phyloP scores from a whole-genome alignment of 2,329 filamentous ascomycete species.

The Dothideomycetidae sp. region DNA sequence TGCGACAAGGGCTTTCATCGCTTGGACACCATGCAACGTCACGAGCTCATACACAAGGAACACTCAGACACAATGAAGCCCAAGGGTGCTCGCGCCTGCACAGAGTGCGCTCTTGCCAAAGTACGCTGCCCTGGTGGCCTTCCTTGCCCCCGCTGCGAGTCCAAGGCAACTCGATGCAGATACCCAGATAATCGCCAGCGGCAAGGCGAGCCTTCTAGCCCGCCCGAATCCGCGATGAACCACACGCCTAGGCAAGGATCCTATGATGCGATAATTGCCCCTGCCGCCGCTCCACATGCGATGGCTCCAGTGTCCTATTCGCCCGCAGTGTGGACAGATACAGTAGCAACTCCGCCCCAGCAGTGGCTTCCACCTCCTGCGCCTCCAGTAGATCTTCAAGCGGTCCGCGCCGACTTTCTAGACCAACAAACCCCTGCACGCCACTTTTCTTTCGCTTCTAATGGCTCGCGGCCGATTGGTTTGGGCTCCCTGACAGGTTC shows the following conservation, averaged over 20 bases:
- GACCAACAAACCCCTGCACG: not conserved
- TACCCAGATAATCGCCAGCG: slow-evolving; percentile 14
- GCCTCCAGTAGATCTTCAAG: slow-evolving; percentile 5
- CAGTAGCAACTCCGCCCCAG: slow-evolving; percentile 6
- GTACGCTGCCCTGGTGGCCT: slow-evolving; percentile 19
- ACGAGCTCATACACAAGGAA: slow-evolving; percentile 16
- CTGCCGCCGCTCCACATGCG: slow-evolving; percentile 3
- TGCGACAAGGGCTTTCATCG: slow-evolving; percentile 18
- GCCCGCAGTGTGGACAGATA: slow-evolving; percentile 7
- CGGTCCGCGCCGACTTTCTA: slow-evolving; percentile 3
- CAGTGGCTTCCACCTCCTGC: slow-evolving; percentile 8
- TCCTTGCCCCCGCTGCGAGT: slow-evolving; percentile 17
- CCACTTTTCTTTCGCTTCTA: slow-evolving; percentile 8
- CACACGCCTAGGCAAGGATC: slow-evolving; percentile 5
- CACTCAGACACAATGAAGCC: slow-evolving; percentile 13
- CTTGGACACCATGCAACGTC: slow-evolving; percentile 17
- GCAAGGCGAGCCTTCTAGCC: slow-evolving; percentile 1
- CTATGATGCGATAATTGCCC: not conserved
- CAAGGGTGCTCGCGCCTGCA: slow-evolving; percentile 18
- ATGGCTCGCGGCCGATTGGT: slow-evolving; percentile 3
- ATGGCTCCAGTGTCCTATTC: slow-evolving; percentile 6
- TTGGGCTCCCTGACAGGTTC: slow-evolving; percentile 3
- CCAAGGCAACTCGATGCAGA: slow-evolving; percentile 15
- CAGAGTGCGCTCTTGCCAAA: slow-evolving; percentile 18
- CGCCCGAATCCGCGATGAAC: slow-evolving; percentile 11